Base-by-base conservation (phyloP, 805 yeast genomes). In the Pichia membranifaciens region DNA sequence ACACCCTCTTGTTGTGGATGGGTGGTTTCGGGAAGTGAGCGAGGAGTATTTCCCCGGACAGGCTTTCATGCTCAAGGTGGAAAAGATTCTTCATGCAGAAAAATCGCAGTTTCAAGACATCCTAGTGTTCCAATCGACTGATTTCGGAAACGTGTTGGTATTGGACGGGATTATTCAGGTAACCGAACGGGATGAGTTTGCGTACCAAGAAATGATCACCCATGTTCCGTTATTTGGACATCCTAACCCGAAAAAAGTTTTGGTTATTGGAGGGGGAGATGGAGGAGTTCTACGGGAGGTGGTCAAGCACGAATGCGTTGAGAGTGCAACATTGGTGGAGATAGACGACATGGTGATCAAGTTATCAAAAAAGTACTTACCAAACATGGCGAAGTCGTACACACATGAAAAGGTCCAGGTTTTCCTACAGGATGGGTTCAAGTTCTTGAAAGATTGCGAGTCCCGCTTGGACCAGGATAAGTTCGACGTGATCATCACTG, bases 211-310 rank as follows among this genome's bases (percentile, higher is more conserved):
- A 63, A 79, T 87, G 81, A 90, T 89, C 52, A 70, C 95, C 2
- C 95, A 90, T 64, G 66, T 87, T 25, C 90, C 96, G 4, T 59
- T 90, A 48, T 80, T 82, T 76, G 69, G 87, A 10, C 97, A 89
- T 67, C 78, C 79, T 3, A 59, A 72, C 37, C 96, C 97, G 1
- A 77, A 76, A 56, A 76, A 74, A 46, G 95, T 88, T 9, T 74
- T 89, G 44, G 93, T 89, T 28, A 86, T 89, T 57, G 97, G 97
- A 23, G 97, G 97, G 22, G 97, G 97, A 38, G 97, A 89, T 64
- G 96, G 97, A 54, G 97, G 97, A 51, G 96, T 89, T 18, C 69
- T 90, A 33, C 76, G 97, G 58, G 97, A 89, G 64, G 82, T 87
- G 16, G 79, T 87, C 40, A 90, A 89, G 67, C 70, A 70, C 35